phyloP scores from a whole-genome alignment of 106 monocot genomes.

The Cymbidium sinense region DNA sequence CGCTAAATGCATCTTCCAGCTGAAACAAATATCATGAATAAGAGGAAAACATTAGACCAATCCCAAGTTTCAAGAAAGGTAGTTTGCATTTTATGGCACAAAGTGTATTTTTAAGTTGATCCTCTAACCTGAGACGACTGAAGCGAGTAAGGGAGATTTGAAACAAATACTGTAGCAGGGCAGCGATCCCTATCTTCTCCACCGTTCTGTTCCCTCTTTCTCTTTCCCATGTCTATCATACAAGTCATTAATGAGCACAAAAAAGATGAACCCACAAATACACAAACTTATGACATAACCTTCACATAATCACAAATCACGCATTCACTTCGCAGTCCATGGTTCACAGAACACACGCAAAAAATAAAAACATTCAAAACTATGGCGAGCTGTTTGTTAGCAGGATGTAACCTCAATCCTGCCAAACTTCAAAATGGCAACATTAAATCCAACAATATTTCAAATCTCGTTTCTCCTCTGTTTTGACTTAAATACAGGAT shows the following conservation, averaged over 20 bases:
- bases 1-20: conserved; percentile 74
- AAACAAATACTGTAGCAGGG: conserved; percentile 54
- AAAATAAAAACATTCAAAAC: too few species aligned
- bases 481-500: too few species aligned
- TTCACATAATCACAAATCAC: too few species aligned
- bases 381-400: too few species aligned
- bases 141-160: conserved; percentile 71
- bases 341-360: too few species aligned
- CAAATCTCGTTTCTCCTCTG: too few species aligned
- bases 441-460: too few species aligned
- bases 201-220: conserved; percentile 23
- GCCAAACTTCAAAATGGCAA: too few species aligned
- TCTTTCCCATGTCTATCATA: conserved; percentile 35
- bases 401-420: too few species aligned
- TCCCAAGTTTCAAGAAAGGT: neutral
- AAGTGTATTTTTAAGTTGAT: neutral
- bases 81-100: neutral
- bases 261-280: neutral
- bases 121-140: conserved; percentile 44
- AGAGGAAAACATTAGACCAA: neutral
- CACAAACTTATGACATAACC: neutral
- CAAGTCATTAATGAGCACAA: neutral
- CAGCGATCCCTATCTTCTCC: conserved; percentile 14
- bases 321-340: too few species aligned
- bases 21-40: conserved; percentile 17